phyloP scores from a whole-genome alignment of 345 rosid genomes.

The Xanthoceras sorbifolium region DNA sequence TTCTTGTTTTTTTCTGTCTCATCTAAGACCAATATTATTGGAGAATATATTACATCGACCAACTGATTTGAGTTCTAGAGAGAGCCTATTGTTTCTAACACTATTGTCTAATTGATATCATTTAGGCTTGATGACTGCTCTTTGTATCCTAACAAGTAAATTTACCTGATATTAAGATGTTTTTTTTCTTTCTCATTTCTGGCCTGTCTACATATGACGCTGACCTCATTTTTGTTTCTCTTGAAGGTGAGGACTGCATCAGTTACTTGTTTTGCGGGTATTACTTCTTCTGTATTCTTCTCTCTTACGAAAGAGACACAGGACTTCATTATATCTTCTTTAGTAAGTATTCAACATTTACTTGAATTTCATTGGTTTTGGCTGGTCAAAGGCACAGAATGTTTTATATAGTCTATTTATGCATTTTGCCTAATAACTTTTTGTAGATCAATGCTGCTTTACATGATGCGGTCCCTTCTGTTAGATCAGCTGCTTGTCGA shows the following conservation, averaged over 20 bases:
- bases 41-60: neutral
- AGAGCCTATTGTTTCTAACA: neutral
- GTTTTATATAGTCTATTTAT: constrained; percentile 17
- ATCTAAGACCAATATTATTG: neutral
- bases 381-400: neutral
- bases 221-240: constrained; percentile 18
- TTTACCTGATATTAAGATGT: constrained; percentile 9
- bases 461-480: constrained; percentile 71
- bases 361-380: constrained; percentile 16
- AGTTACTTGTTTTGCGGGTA: constrained; percentile 92
- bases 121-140: neutral
- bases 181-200: neutral
- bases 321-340: constrained; percentile 63
- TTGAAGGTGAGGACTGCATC: constrained; percentile 83
- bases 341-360: constrained; percentile 47
- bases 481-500: constrained; percentile 94
- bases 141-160: neutral
- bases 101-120: neutral
- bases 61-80: neutral
- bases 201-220: neutral
- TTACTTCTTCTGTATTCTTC: constrained; percentile 73
- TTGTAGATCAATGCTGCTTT: constrained; percentile 66
- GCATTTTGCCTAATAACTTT: constrained; percentile 25
- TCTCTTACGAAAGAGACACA: constrained; percentile 57
- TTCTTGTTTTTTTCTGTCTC: neutral